Conservation (phyloP, 2,329 filamentous ascomycete genomes). For the Tympanopsis confertula region DNA sequence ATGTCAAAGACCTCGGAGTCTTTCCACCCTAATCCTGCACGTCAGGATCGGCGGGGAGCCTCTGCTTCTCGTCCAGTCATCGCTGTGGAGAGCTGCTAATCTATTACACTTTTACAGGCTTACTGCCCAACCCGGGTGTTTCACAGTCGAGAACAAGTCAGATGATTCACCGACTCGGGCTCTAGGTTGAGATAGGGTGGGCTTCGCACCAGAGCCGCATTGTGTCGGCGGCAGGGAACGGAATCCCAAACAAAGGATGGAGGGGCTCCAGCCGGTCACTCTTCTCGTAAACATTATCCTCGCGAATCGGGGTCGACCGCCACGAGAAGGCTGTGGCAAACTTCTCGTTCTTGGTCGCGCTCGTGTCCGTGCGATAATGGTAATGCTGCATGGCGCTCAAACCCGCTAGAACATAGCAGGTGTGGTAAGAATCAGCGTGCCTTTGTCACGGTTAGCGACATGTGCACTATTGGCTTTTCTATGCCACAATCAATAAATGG, state of each 20-base stretch:
- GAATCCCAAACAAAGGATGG: slow-evolving; percentile 56
- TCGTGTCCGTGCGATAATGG: slow-evolving; percentile 10
- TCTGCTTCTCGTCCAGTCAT: no score
- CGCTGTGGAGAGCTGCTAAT: no score
- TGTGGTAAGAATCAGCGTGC: slow-evolving; percentile 55
- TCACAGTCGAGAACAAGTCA: no score
- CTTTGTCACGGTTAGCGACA: slow-evolving; percentile 17
- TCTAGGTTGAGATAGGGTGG: no score
- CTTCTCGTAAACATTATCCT: slow-evolving; percentile 28
- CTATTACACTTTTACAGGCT: no score
- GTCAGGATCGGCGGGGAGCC: no score
- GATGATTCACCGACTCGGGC: no score
- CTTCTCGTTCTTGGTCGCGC: slow-evolving; percentile 10
- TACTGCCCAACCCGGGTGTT: no score
- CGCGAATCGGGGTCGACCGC: slow-evolving; percentile 8
- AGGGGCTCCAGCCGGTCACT: slow-evolving; percentile 39
- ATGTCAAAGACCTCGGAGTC: no score
- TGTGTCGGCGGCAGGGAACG: slow-evolving; percentile 24
- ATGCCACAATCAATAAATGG: not conserved
- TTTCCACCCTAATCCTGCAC: no score
- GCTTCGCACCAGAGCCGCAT: slow-evolving; percentile 18
- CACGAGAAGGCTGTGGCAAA: slow-evolving; percentile 14
- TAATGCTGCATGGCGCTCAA: slow-evolving; percentile 47
- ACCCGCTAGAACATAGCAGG: slow-evolving; percentile 56
- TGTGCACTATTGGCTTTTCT: not conserved